These are phyloP conservation scores for Herpotrichia juniperi DNA, from an alignment of 2,329 filamentous ascomycete genomes.

Conservation along the genomic window DNA sequence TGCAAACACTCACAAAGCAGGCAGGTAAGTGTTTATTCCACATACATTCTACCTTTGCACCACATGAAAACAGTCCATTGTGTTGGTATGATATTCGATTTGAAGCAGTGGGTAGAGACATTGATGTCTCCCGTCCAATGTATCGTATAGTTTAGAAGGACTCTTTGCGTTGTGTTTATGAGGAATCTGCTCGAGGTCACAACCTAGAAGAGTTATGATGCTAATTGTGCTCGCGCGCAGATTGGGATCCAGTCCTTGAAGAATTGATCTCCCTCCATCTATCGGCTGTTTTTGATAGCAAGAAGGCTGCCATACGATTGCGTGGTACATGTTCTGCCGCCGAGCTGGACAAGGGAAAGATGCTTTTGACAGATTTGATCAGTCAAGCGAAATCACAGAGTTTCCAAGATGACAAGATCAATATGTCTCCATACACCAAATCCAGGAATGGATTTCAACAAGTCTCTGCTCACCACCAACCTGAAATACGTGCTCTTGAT, in stretches of 20 bases:
- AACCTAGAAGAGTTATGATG: neutral
- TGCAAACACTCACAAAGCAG: conserved; percentile 6
- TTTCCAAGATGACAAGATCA: neutral
- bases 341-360: conserved; percentile 7
- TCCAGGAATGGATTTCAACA: neutral
- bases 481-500: conserved; percentile 9
- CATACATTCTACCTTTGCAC: neutral
- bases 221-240: neutral
- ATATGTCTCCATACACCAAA: neutral
- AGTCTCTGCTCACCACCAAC: conserved; percentile 6
- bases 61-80: too few relatives aligned
- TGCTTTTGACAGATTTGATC: conserved; percentile 1
- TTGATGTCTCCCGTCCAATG: too few relatives aligned
- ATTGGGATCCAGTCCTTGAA: conserved; percentile 2
- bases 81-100: too few relatives aligned
- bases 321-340: neutral
- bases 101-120: too few relatives aligned
- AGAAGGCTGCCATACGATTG: conserved; percentile 2
- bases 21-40: neutral
- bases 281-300: conserved; percentile 3
- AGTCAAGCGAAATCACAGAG: neutral
- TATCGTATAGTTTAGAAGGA: too few relatives aligned
- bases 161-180: too few relatives aligned
- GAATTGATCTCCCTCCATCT: conserved; percentile 1
- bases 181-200: too few relatives aligned